Percentiles rank a stretch among this genome's conserved stretches.
These are phyloP conservation scores for Calonectria pseudoturangicola DNA, from an alignment of 2,329 filamentous ascomycete genomes.

Conservation along the genomic window DNA sequence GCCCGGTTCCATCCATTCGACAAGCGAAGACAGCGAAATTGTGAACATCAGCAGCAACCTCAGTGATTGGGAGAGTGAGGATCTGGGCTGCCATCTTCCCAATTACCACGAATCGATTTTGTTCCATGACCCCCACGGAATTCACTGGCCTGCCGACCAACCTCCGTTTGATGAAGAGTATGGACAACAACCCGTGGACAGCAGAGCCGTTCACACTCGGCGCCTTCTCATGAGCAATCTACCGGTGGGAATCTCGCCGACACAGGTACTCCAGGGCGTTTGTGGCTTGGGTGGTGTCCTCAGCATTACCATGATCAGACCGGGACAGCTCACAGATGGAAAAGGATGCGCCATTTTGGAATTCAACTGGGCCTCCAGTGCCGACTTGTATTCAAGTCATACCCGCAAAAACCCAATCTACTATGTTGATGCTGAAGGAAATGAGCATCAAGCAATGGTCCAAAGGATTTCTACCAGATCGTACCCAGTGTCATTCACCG, in stretches of 20 bases:
- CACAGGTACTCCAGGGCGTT: constrained; percentile 50
- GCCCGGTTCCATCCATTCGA: not conserved
- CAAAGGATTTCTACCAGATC: not conserved
- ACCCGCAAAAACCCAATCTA: not conserved
- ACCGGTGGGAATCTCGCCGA: constrained; percentile 17
- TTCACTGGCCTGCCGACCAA: not conserved
- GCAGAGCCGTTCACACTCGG: constrained; percentile 36
- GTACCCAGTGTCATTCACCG: fast-evolving
- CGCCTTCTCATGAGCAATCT: constrained; percentile 52
- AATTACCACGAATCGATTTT: constrained; percentile 1
- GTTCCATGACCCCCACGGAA: not conserved
- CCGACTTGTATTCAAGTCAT: not conserved
- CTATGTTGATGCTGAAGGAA: constrained; percentile 18
- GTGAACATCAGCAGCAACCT: not conserved
- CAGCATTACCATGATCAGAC: constrained; percentile 31
- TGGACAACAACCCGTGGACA: not conserved
- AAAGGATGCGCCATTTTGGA: constrained; percentile 40
- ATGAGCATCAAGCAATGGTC: not conserved
- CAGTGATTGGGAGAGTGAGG: constrained; percentile 10
- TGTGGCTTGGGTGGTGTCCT: constrained; percentile 41
- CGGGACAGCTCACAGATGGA: not conserved
- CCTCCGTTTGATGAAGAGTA: constrained; percentile 23
- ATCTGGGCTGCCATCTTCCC: not conserved
- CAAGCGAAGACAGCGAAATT: not conserved
- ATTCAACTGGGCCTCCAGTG: constrained; percentile 39